These are phyloP conservation scores for Epichloe sp. DNA, from an alignment of 2,329 filamentous ascomycete species.

Conservation along the genomic window DNA sequence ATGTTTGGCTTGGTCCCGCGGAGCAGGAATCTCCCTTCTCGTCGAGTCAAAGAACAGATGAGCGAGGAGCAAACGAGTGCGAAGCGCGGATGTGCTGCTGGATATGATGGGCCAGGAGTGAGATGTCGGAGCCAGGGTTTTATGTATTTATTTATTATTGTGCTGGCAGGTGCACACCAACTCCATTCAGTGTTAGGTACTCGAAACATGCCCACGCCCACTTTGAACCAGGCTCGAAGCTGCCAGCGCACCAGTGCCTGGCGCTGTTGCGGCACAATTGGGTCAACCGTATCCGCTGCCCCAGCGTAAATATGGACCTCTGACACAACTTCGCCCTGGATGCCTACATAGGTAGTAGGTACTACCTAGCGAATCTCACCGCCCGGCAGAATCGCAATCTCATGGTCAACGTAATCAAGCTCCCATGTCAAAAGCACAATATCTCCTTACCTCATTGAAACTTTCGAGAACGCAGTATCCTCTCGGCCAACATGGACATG, in stretches of 20 bases:
- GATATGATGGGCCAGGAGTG: conserved; percentile 9
- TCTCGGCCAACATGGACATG: conserved; percentile 35
- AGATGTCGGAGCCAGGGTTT: conserved; percentile 17
- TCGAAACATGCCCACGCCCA: background rate
- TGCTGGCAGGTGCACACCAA: background rate
- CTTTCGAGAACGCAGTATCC: background rate
- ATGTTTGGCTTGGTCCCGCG: conserved; percentile 14
- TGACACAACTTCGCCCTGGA: background rate
- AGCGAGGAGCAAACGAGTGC: conserved; percentile 5
- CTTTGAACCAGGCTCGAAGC: too few species aligned
- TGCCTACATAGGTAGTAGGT: too few species aligned
- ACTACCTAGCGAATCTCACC: conserved; percentile 9
- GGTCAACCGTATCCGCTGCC: background rate
- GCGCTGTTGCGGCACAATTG: too few species aligned
- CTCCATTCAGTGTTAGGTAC: too few species aligned
- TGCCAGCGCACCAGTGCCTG: too few species aligned
- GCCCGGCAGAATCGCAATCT: conserved; percentile 15
- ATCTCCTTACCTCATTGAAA: too few species aligned
- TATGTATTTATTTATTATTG: conserved; percentile 3
- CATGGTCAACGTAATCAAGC: background rate
- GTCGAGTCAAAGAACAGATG: conserved; percentile 7
- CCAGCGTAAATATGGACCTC: conserved; percentile 4
- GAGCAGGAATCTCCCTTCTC: conserved; percentile 5
- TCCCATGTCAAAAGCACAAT: background rate
- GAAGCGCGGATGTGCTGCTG: conserved; percentile 5